phyloP scores from a whole-genome alignment of 495 filamentous ascomycete species.

The Xylaria grammica region DNA sequence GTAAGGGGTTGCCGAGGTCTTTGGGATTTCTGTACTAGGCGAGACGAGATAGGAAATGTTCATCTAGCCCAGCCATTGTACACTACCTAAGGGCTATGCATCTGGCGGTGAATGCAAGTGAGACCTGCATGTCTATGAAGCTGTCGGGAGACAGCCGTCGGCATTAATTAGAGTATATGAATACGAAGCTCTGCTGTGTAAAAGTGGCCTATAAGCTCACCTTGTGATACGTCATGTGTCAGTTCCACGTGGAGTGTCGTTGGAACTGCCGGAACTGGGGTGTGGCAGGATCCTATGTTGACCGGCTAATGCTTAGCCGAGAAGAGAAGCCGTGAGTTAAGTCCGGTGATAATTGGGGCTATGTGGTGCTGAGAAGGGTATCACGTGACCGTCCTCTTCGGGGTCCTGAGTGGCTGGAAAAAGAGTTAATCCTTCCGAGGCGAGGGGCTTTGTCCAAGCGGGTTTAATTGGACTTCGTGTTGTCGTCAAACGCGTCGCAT shows the following conservation, averaged over 20 bases:
- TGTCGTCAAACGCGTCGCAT: background rate
- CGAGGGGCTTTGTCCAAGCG: background rate
- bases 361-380: slow-evolving; percentile 1
- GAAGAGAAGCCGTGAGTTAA: background rate
- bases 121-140: background rate
- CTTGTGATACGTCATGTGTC: too few relatives aligned
- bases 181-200: background rate
- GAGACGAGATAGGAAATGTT: background rate
- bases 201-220: too few relatives aligned
- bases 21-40: background rate
- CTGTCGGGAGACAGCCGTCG: background rate
- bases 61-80: background rate
- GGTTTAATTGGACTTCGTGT: slow-evolving; percentile 16
- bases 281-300: too few relatives aligned
- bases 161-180: background rate
- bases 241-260: too few relatives aligned
- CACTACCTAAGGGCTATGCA: background rate
- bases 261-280: too few relatives aligned
- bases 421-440: slow-evolving; percentile 12
- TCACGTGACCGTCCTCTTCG: background rate
- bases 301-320: too few relatives aligned
- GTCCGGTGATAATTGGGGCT: background rate
- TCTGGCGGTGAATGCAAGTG: background rate
- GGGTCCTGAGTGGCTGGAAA: slow-evolving; percentile 2
- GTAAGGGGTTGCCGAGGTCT: slow-evolving; percentile 10